Evolutionary conservation across 1,139 yeast species (phyloP).

Genomic region (Candida buenavistaensis): DNA sequence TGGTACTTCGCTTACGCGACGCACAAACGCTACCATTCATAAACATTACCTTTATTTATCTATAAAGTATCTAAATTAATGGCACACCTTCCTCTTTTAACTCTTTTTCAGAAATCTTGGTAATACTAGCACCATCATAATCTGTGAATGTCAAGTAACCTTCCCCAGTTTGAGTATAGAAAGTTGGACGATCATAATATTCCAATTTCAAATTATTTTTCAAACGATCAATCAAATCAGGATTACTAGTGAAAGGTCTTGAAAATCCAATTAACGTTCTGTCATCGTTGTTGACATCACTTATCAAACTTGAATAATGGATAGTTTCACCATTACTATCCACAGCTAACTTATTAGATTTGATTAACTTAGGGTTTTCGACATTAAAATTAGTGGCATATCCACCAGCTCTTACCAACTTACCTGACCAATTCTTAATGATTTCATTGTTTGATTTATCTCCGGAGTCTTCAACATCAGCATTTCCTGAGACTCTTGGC

Average conservation of each 20-base stretch:
- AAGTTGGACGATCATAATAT: constrained; percentile 22
- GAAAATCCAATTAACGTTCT: constrained; percentile 46
- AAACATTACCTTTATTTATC: too few relatives aligned
- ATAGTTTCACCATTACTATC: constrained; percentile 14
- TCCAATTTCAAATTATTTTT: constrained; percentile 17
- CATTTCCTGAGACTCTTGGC: constrained; percentile 20
- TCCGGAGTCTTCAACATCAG: constrained; percentile 17
- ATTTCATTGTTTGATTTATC: constrained; percentile 19
- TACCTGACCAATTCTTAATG: constrained; percentile 14
- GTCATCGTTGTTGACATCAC: constrained; percentile 22
- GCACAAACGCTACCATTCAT: too few relatives aligned
- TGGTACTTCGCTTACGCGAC: too few relatives aligned
- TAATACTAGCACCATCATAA: constrained; percentile 10
- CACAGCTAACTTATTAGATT: constrained; percentile 14
- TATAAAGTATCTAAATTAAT: constrained; percentile 2
- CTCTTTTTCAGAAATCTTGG: constrained; percentile 9
- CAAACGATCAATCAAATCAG: constrained; percentile 44
- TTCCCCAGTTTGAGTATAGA: constrained; percentile 21
- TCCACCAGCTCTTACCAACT: constrained; percentile 17
- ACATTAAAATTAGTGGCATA: constrained; percentile 18
- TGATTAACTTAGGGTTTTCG: constrained; percentile 15
- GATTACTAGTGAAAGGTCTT: constrained; percentile 47
- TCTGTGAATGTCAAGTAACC: constrained; percentile 22
- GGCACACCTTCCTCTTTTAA: constrained; percentile 11
- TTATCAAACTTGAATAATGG: constrained; percentile 13